A percentile compares a stretch with the other conserved stretches of the same genome.
phyloP scores from a whole-genome alignment of 1,284 basidiomycete species.

The Boletus holoroseus region DNA sequence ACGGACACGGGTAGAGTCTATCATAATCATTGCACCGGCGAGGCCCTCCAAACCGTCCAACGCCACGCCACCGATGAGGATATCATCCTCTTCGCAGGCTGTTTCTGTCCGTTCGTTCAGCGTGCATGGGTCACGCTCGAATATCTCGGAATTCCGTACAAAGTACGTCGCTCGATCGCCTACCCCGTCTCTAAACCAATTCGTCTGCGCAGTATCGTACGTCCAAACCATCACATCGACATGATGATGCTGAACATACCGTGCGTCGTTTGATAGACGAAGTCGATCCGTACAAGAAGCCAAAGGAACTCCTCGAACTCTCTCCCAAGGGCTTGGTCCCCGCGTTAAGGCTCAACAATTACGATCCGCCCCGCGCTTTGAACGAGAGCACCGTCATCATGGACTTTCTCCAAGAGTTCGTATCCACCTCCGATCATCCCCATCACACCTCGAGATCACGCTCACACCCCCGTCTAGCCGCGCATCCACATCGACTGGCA shows the following conservation, averaged over 20 bases:
- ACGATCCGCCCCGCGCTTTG: slow-evolving; percentile 48
- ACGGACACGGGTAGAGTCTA: slow-evolving; percentile 29
- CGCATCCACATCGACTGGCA: slow-evolving; percentile 41
- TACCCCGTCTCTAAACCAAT: too few relatives aligned
- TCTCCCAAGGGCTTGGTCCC: slow-evolving; percentile 79
- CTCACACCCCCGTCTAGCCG: slow-evolving; percentile 34
- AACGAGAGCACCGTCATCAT: slow-evolving; percentile 71
- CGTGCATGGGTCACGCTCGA: slow-evolving; percentile 42
- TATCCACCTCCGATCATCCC: neutral
- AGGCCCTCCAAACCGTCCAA: slow-evolving; percentile 36
- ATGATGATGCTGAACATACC: neutral
- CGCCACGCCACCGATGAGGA: slow-evolving; percentile 24
- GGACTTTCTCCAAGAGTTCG: slow-evolving; percentile 67
- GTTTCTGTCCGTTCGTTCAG: slow-evolving; percentile 47
- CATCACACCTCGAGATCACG: neutral
- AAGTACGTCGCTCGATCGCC: slow-evolving; percentile 18
- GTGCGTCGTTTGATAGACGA: slow-evolving; percentile 44
- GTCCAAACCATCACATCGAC: slow-evolving; percentile 7
- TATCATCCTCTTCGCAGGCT: slow-evolving; percentile 37
- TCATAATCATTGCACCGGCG: slow-evolving; percentile 36
- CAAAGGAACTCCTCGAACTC: slow-evolving; percentile 67
- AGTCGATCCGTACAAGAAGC: slow-evolving; percentile 80
- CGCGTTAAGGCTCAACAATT: slow-evolving; percentile 53
- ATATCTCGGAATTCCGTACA: slow-evolving; percentile 36
- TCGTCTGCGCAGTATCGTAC: slow-evolving; percentile 33